These are phyloP conservation scores for Favolaschia claudopus DNA, from an alignment of 768 basidiomycete species.

Conservation along the genomic window DNA sequence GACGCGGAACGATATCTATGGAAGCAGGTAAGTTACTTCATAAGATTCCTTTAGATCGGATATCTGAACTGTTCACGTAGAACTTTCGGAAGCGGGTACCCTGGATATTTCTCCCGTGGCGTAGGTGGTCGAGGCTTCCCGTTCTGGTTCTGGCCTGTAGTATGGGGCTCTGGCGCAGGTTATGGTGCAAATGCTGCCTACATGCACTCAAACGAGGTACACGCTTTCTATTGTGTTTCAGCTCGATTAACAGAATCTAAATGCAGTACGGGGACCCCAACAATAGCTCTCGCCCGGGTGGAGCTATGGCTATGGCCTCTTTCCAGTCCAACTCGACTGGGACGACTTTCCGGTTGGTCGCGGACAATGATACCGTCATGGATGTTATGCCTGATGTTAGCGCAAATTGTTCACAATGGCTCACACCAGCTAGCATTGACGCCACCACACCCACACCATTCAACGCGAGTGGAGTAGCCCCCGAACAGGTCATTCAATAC, in stretches of 20 bases:
- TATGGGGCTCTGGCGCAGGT: conserved; percentile 47
- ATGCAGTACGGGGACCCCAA: conserved; percentile 56
- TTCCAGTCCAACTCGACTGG: conserved; percentile 46
- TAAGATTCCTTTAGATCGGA: background rate
- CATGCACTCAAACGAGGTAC: conserved; percentile 49
- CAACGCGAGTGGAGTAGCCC: conserved; percentile 39
- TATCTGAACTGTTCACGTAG: conserved; percentile 36
- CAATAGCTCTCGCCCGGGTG: conserved; percentile 57
- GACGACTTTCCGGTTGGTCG: conserved; percentile 51
- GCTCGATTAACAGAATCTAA: too few species aligned
- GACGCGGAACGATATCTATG: conserved; percentile 51
- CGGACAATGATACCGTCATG: conserved; percentile 54
- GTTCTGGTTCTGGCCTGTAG: conserved; percentile 71
- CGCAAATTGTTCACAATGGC: conserved; percentile 48
- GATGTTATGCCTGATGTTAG: conserved; percentile 47
- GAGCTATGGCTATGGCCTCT: conserved; percentile 44
- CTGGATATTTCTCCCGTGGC: conserved; percentile 53
- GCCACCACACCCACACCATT: conserved; percentile 39
- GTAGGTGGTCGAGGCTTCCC: conserved; percentile 63
- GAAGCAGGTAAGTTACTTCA: conserved; percentile 45
- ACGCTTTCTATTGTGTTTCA: background rate
- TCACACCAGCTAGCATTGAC: conserved; percentile 36
- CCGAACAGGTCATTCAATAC: conserved; percentile 63
- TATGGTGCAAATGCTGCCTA: conserved; percentile 34
- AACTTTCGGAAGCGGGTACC: conserved; percentile 71